Evolutionary conservation across 139 green algal genomes (phyloP), one percentile per base, ranked within the genome.

Genomic region (Tetraselmis chui): DNA sequence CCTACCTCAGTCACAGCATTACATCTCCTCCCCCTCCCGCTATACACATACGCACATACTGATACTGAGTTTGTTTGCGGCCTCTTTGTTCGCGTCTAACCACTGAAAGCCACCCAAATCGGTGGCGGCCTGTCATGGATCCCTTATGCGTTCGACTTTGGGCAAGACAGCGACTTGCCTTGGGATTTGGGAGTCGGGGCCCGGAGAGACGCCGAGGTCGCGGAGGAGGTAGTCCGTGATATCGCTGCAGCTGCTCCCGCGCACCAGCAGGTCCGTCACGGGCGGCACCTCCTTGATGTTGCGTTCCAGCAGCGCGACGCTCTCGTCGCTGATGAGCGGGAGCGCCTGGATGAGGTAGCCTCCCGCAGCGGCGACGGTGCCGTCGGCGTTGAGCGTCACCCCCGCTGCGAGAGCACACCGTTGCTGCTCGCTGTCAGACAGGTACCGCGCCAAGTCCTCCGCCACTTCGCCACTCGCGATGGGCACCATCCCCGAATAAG

Each of bases 391-490:
- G 31, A 98, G 89, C 11, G 85, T 89, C 28, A 98, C 94, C 0
- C 94, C 95, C 77, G 97, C 86, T 0, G 81, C 94, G n/a, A 98
- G 82, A 0, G 95, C 95, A n/a, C 78, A 89, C 90, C 86, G 93
- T 87, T 76, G 92, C 85, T 95, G 92, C 85, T 96, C 92, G 30
- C 30, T 86, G 23, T 94, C 89, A 1, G 77, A 89, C 83, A 98
- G 83, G 87, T 98, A 98, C 31, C 85, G 87, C 0, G 95, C 93
- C 26, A 98, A 83, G 89, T 98, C 95, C 81, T 98, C 95, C 0
- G 91, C 95, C 22, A 98, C 82, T 86, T 97, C 94, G 5, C 89
- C 89, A n/a, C 74, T 81, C 2, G 84, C 81, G 75, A 98, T 94
- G 23, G 86, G 85, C 31, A 94, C 86, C 81, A 91, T 91, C 11